A percentile compares a stretch with the other conserved stretches of the same genome.
Conservation (phyloP, 306 rosid genomes). For the Mucuna pruriens region DNA sequence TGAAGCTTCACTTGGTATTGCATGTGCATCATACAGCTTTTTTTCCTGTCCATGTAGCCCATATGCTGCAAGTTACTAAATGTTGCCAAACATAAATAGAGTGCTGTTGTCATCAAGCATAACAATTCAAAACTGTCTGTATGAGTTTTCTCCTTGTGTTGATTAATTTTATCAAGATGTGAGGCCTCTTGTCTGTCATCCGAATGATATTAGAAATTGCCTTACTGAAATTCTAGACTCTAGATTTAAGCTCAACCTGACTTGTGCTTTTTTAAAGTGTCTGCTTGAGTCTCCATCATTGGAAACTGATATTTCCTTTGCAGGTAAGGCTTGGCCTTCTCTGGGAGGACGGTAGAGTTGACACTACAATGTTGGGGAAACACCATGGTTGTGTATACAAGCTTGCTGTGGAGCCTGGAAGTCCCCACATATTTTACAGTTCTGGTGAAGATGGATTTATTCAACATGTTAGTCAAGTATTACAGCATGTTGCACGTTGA, state of each 20-base stretch:
- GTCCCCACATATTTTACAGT: constrained; percentile 62
- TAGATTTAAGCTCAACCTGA: background rate
- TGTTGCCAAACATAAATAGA: background rate
- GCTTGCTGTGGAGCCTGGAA: constrained; percentile 77
- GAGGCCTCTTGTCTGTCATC: constrained; percentile 16
- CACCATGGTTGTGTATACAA: constrained; percentile 58
- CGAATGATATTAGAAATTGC: background rate
- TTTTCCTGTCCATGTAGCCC: constrained; percentile 12
- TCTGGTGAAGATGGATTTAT: constrained; percentile 67
- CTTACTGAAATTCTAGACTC: background rate
- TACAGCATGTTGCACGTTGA: constrained; percentile 38
- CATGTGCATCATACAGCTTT: background rate
- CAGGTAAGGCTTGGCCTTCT: constrained; percentile 68
- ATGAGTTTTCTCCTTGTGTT: constrained; percentile 7
- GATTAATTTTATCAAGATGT: constrained; percentile 13
- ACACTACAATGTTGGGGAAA: constrained; percentile 57
- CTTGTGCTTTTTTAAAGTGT: constrained; percentile 14
- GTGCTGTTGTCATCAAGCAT: constrained; percentile 17
- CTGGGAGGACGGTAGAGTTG: constrained; percentile 52
- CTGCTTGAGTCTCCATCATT: constrained; percentile 26
- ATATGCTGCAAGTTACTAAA: background rate
- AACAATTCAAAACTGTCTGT: background rate
- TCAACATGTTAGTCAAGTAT: constrained; percentile 62
- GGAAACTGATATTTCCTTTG: constrained; percentile 6
- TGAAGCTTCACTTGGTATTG: background rate